Evolutionary conservation across 2,329 filamentous ascomycete genomes (phyloP), one percentile per base, ranked within the genome.

Genomic region (Fusarium sp.): DNA sequence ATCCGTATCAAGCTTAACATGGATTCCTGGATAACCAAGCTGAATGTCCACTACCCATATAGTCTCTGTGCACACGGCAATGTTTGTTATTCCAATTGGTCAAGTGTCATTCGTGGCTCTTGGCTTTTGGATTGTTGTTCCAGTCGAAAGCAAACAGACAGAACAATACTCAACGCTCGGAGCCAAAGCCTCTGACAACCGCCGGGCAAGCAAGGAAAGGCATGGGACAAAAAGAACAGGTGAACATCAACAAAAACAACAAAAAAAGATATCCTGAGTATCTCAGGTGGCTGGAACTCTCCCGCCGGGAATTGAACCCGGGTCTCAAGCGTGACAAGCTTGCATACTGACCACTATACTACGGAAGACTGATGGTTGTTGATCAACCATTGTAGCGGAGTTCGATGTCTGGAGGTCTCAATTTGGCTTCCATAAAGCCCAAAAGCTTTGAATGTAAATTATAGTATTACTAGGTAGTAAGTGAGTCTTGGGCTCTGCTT

Each of bases 301-400:
- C 62, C 57, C 62, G 62, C 62, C 62, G 62, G 62, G 62, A 65
- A 64, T 62, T 65, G 57, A 65, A 57, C 62, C 62, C 62, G 62
- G 62, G 62, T 65, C 62, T 65, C 62, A 62, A 62, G 62, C 57
- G 61, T 57, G 61, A 65, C 63, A 66, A 66, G 63, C 61, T 67
- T 67, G 63, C 63, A 67, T 67, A 65, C 63, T 67, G 62, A 67
- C 64, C 56, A 67, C 64, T 67, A 66, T 67, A 67, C 56, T 69
- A 68, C 65, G 51, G 55, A 69, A 65, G 65, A 23, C 5, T 23
- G 23, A 23, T 23, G 23, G 23, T 23, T 23, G 23, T 23, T 23
- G 23, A 23, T 23, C 23, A 23, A 23, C 23, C 23, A 23, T 23
- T 23, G 23, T 23, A 23, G 23, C 23, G 23, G 23, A 23, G 23